These are phyloP conservation scores for Hygrophoropsis aurantiaca DNA, from an alignment of 768 basidiomycete genomes.

Conservation along the genomic window DNA sequence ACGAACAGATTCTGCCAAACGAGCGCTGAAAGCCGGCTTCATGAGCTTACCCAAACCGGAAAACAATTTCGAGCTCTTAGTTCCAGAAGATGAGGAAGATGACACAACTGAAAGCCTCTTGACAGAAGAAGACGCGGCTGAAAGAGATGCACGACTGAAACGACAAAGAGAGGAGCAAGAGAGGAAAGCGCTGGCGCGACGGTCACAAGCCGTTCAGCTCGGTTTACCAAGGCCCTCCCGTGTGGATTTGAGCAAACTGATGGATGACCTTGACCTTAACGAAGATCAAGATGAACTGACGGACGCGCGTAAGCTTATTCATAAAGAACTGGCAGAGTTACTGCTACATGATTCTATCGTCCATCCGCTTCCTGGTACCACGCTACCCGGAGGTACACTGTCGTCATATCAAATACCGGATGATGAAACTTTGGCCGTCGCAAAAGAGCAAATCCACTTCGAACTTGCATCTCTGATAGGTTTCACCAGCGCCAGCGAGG, in stretches of 20 bases:
- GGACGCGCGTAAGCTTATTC: constrained; percentile 62
- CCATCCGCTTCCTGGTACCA: constrained; percentile 87
- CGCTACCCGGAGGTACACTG: constrained; percentile 65
- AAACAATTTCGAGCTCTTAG: constrained; percentile 94
- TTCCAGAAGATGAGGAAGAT: constrained; percentile 83
- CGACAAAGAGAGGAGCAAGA: constrained; percentile 75
- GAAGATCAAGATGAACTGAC: constrained; percentile 46
- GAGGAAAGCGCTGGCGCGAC: constrained; percentile 72
- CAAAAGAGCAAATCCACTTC: constrained; percentile 68
- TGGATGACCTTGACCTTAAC: constrained; percentile 56
- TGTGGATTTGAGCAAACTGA: constrained; percentile 66
- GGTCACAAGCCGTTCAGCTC: constrained; percentile 79
- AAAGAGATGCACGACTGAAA: constrained; percentile 76
- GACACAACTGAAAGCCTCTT: constrained; percentile 22
- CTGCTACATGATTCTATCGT: constrained; percentile 86
- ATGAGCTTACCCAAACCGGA: constrained; percentile 85
- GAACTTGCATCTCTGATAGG: constrained; percentile 83
- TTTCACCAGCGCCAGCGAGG: constrained; percentile 78
- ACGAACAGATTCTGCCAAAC: constrained; percentile 63
- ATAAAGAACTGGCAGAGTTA: constrained; percentile 75
- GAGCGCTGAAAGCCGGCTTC: constrained; percentile 80
- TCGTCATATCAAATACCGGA: constrained; percentile 74
- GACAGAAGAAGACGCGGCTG: constrained; percentile 85
- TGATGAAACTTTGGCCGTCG: constrained; percentile 70
- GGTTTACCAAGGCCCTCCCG: constrained; percentile 85